These are phyloP conservation scores for Pogostemon cablin DNA, from an alignment of 257 asterid genomes.

Conservation along the genomic window DNA sequence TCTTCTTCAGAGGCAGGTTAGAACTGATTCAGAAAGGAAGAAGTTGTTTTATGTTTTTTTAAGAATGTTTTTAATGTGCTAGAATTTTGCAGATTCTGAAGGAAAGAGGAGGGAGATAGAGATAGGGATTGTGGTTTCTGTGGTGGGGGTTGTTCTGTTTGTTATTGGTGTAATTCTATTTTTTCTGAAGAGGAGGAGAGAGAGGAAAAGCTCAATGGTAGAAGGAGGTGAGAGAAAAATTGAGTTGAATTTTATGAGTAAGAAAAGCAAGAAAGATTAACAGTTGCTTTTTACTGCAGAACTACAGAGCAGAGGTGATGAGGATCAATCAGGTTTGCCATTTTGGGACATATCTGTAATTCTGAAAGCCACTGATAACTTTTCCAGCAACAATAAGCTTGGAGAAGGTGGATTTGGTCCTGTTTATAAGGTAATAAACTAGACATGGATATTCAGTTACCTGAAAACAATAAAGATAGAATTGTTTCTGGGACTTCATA, in stretches of 20 bases:
- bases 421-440: neutral
- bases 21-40: neutral
- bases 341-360: constrained; percentile 29
- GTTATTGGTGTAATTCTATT: constrained; percentile 12
- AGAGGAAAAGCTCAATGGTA: neutral
- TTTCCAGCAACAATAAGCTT: constrained; percentile 27
- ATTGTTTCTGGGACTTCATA: too few relatives aligned
- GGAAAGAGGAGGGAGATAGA: constrained; percentile 6
- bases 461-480: too few relatives aligned
- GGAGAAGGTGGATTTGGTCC: constrained; percentile 40
- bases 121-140: constrained; percentile 23
- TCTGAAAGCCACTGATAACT: constrained; percentile 33
- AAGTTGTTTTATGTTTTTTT: neutral
- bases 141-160: constrained; percentile 7
- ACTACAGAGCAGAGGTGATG: neutral
- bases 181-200: constrained; percentile 28
- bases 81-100: constrained; percentile 2
- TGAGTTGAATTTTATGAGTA: neutral
- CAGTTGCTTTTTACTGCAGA: constrained; percentile 1
- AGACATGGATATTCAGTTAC: too few relatives aligned
- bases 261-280: neutral
- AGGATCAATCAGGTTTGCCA: constrained; percentile 22
- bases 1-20: constrained; percentile 42
- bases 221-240: constrained; percentile 3
- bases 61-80: neutral